Evolutionary conservation across 495 filamentous ascomycete genomes (phyloP).

Genomic region (Neurospora sp.): DNA sequence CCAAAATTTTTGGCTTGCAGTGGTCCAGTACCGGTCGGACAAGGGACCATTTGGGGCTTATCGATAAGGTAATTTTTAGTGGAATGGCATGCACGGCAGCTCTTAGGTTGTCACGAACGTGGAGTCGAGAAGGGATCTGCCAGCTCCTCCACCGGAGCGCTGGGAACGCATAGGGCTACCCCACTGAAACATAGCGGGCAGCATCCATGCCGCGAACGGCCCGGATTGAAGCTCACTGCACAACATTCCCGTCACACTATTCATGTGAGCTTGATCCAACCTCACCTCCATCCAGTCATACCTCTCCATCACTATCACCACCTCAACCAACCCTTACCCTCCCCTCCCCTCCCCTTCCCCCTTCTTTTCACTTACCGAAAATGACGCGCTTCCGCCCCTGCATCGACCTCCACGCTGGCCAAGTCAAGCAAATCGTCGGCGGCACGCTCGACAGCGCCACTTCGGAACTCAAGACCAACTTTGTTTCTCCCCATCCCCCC

Average conservation of each 20-base stretch:
- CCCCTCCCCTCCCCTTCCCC: too few species aligned
- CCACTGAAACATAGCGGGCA: neutral
- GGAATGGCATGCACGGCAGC: neutral
- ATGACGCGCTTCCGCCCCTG: conserved; percentile 97
- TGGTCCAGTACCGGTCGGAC: neutral
- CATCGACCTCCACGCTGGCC: conserved; percentile 90
- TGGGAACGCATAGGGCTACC: neutral
- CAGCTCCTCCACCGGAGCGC: too few species aligned
- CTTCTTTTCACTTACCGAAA: conserved; percentile 6
- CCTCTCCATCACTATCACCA: too few species aligned
- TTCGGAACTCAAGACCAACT: conserved; percentile 73
- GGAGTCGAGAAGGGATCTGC: neutral
- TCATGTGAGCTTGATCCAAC: too few species aligned
- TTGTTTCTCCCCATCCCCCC: conserved; percentile 72
- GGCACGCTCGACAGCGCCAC: conserved; percentile 67
- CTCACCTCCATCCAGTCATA: too few species aligned
- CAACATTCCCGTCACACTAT: too few species aligned
- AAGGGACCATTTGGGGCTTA: neutral
- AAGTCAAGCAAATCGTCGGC: conserved; percentile 97
- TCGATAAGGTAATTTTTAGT: neutral
- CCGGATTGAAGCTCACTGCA: too few species aligned
- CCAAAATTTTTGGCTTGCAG: neutral
- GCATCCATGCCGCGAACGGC: neutral
- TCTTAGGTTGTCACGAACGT: neutral
- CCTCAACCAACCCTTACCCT: too few species aligned